Base-by-base conservation (phyloP, 176 grass and related monocot genomes). In the Tillandsia fasciculata region DNA sequence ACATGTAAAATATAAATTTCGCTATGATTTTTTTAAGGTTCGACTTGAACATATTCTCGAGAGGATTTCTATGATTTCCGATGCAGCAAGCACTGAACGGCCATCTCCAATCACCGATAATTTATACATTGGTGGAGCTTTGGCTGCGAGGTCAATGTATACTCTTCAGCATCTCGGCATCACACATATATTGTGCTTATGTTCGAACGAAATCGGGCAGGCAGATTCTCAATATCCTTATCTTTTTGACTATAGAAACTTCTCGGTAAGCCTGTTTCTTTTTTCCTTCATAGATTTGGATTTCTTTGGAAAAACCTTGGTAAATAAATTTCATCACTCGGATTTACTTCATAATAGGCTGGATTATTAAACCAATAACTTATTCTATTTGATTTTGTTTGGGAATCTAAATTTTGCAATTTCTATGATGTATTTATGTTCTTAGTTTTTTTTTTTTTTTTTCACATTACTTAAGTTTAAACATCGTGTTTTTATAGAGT, bases 21-120 rank as follows among this genome's bases (percentile, higher is more conserved):
- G 24, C 29, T 58, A 63, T 53, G 28, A 64, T 29, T 49, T 77
- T 76, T 73, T 80, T 61, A 74, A 96, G 93, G 89, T 96, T 27
- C 81, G 93, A 76, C 86, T 96, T 72, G 92, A 92, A 61, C 92
- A 96, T 71, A 87, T 96, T 74, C 86, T 96, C n/a, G 93, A 96
- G 79, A 96, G 93, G 64, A 90, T 96, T 79, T 80, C 93, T 72
- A 66, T 96, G 33, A 85, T 96, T 71, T 96, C 93, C 74, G 93
- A 92, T 75, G 88, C 93, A 77, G 86, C 93, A 61, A 96, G 77
- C 66, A 92, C 88, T 48, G 93, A 96, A 67, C 77, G 86, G 26
- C 93, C 93, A 59, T 87, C 93, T 80, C 79, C 84, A 65, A 82
- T 96, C 59, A 92, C 61, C 71, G 86, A 89, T 65, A 82, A 79